Conservation (phyloP, 2,329 filamentous ascomycete genomes). For the Ascochyta lentis region DNA sequence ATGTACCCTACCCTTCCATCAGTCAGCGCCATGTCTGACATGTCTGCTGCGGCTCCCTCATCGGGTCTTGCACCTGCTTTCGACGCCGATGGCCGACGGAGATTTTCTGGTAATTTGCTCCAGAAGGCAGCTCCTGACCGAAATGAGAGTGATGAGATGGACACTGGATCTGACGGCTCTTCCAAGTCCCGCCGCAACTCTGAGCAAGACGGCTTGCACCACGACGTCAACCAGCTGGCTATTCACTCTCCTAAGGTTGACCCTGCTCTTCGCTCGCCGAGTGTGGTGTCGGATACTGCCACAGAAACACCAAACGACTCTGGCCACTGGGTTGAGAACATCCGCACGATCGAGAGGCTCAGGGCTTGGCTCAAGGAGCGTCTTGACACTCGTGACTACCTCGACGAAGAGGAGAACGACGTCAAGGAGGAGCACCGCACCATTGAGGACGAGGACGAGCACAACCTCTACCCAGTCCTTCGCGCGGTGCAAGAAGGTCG, state of each 20-base stretch:
- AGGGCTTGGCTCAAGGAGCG: constrained; percentile 63
- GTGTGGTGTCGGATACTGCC: constrained; percentile 44
- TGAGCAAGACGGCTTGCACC: constrained; percentile 46
- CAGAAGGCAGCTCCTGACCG: constrained; percentile 55
- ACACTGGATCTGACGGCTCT: constrained; percentile 50
- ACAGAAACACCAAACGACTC: constrained; percentile 43
- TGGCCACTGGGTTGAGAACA: constrained; percentile 66
- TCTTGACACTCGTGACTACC: constrained; percentile 60
- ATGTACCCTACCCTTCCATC: constrained; percentile 80
- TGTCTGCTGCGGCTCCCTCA: constrained; percentile 67
- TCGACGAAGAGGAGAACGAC: constrained; percentile 43
- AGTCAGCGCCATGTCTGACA: constrained; percentile 69
- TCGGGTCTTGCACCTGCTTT: constrained; percentile 72
- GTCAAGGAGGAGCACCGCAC: constrained; percentile 35
- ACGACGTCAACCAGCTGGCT: constrained; percentile 48
- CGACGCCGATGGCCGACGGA: constrained; percentile 65
- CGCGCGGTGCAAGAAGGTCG: constrained; percentile 49
- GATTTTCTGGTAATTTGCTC: constrained; percentile 67
- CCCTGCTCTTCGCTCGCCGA: constrained; percentile 49
- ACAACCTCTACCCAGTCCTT: constrained; percentile 51
- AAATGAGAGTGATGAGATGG: constrained; percentile 46
- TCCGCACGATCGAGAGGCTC: constrained; percentile 67
- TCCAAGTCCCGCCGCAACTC: constrained; percentile 43
- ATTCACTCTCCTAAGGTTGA: constrained; percentile 51
- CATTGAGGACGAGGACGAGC: constrained; percentile 49